Percentiles rank a stretch among this genome's conserved stretches.
Evolutionary conservation across 176 grass and related monocot species (phyloP).

Genomic region (Puya raimondii): DNA sequence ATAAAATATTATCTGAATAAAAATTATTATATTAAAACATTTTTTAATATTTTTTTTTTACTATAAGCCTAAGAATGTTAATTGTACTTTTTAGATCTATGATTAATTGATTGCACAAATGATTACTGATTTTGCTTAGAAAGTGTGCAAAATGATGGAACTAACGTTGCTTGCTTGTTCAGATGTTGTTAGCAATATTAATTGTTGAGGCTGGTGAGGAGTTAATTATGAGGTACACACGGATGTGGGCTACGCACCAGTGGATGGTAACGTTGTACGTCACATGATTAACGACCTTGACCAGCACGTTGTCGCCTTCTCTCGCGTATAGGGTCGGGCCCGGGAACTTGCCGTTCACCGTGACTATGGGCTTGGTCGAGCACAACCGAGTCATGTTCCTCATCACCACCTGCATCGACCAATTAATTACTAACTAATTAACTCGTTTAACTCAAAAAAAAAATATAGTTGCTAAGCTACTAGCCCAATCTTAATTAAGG

Average conservation of each 20-base stretch:
- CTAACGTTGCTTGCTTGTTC: no score
- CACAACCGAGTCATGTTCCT: constrained; percentile 44
- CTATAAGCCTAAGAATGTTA: no score
- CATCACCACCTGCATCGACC: constrained; percentile 34
- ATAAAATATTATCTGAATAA: not conserved
- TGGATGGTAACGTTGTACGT: constrained; percentile 56
- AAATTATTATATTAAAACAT: no score
- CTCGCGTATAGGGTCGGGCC: constrained; percentile 49
- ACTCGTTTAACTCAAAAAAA: no score
- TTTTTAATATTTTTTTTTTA: no score
- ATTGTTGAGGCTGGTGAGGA: not conserved
- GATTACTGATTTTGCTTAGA: no score
- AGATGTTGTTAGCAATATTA: no score
- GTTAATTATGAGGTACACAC: constrained; percentile 3
- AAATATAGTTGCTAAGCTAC: no score
- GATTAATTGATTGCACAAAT: no score
- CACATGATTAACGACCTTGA: constrained; percentile 64
- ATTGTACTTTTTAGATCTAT: no score
- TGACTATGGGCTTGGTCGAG: constrained; percentile 54
- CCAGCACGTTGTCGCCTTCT: constrained; percentile 54
- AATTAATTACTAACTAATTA: not conserved
- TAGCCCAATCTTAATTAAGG: no score
- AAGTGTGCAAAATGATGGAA: no score
- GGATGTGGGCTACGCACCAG: constrained; percentile 35
- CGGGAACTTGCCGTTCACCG: constrained; percentile 47